Conservation (phyloP, 345 rosid species). For the Cardamine resedifolia region DNA sequence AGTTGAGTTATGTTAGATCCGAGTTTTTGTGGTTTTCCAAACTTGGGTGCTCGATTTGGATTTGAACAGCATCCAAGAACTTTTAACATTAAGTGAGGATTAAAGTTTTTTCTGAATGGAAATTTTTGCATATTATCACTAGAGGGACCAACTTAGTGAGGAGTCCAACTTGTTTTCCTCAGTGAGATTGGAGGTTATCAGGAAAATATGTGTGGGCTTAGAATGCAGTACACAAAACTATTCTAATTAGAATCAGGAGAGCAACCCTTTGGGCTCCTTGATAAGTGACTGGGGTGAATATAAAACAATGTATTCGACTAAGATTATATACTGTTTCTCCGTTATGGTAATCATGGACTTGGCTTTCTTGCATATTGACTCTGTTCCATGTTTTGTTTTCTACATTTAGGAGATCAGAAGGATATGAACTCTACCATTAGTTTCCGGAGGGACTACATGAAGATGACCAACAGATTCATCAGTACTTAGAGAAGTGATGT, state of each 20-base stretch:
- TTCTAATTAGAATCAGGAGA: not conserved
- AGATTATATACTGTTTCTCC: not conserved
- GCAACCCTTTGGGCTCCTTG: not conserved
- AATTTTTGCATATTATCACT: not conserved
- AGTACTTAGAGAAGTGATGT: slow-evolving; percentile 35
- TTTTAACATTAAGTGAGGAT: not conserved
- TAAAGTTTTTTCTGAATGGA: not conserved
- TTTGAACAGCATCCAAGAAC: slow-evolving; percentile 16
- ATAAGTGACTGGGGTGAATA: not conserved
- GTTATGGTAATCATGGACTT: slow-evolving; percentile 1
- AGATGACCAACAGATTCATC: slow-evolving; percentile 17
- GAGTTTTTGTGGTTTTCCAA: slow-evolving; percentile 8
- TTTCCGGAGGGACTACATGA: slow-evolving; percentile 1
- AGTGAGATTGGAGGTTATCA: slow-evolving; percentile 11
- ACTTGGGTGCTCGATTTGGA: slow-evolving; percentile 14
- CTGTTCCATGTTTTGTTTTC: slow-evolving; percentile 24
- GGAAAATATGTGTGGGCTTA: not conserved
- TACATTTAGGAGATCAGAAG: slow-evolving; percentile 15
- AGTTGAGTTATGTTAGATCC: slow-evolving; percentile 29
- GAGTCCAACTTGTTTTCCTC: not conserved
- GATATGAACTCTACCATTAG: slow-evolving; percentile 1
- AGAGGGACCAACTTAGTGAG: not conserved
- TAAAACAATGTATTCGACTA: not conserved
- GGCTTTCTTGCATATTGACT: slow-evolving; percentile 26
- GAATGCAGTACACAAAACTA: not conserved